Percentiles rank a stretch among this genome's conserved stretches.
These are phyloP conservation scores for Hanseniaspora valbyensis DNA, from an alignment of 805 yeast genomes.

Conservation along the genomic window DNA sequence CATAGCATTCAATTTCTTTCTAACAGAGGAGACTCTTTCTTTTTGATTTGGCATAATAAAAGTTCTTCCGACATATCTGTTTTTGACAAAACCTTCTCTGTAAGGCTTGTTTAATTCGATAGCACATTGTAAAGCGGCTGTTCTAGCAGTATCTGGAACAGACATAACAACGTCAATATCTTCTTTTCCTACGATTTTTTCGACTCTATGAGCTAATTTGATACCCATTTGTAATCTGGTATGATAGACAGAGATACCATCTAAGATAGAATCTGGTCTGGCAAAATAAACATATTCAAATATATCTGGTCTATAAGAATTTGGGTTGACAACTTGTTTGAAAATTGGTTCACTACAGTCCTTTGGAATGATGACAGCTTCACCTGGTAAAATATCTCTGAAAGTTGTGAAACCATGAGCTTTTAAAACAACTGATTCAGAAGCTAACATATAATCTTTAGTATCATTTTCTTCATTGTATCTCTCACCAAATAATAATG, in stretches of 20 bases:
- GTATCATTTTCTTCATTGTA: slow-evolving; percentile 47
- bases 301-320: slow-evolving; percentile 82
- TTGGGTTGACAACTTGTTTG: slow-evolving; percentile 70
- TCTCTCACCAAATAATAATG: slow-evolving; percentile 78
- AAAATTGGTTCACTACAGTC: slow-evolving; percentile 61
- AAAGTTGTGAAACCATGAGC: slow-evolving; percentile 77
- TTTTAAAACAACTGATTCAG: slow-evolving; percentile 87
- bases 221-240: slow-evolving; percentile 90
- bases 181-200: slow-evolving; percentile 36
- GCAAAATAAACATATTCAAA: slow-evolving; percentile 98
- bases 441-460: slow-evolving; percentile 84
- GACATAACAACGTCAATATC: slow-evolving; percentile 91
- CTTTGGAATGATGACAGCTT: slow-evolving; percentile 88
- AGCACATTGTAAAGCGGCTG: slow-evolving; percentile 87
- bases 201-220: slow-evolving; percentile 67
- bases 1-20: slow-evolving; percentile 94
- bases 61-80: slow-evolving; percentile 93
- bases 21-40: slow-evolving; percentile 84
- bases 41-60: slow-evolving; percentile 97
- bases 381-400: slow-evolving; percentile 86
- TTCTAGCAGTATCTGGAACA: slow-evolving; percentile 96
- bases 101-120: slow-evolving; percentile 69
- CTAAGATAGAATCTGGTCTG: slow-evolving; percentile 89
- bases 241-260: slow-evolving; percentile 92
- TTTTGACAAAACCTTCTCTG: slow-evolving; percentile 94